Conservation (phyloP, 495 filamentous ascomycete genomes). For the Penicillium waksmanii region DNA sequence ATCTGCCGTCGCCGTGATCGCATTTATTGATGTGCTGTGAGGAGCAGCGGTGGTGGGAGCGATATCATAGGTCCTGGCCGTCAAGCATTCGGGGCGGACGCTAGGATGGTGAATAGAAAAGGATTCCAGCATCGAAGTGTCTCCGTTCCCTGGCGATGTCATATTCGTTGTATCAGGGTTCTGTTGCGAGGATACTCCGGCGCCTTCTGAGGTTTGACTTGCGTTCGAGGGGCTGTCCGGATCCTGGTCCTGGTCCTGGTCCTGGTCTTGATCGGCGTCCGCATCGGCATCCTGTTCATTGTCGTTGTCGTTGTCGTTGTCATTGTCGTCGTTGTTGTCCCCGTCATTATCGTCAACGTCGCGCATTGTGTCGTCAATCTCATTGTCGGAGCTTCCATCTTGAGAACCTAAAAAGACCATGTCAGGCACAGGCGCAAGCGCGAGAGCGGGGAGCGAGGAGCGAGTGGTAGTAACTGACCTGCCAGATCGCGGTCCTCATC, state of each 20-base stretch:
- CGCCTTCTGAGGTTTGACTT: conserved; percentile 50
- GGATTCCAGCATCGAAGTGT: conserved; percentile 36
- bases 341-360: conserved; percentile 62
- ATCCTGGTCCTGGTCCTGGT: conserved; percentile 20
- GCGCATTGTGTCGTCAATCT: conserved; percentile 69
- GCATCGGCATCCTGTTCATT: conserved; percentile 62
- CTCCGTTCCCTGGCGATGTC: conserved; percentile 35
- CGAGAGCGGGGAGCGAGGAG: not conserved
- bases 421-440: conserved; percentile 17
- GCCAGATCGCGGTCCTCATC: conserved; percentile 61
- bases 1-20: conserved; percentile 87
- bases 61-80: conserved; percentile 90
- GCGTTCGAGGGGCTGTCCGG: conserved; percentile 54
- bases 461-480: conserved; percentile 36
- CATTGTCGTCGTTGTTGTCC: conserved; percentile 68
- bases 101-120: conserved; percentile 58
- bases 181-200: conserved; percentile 41
- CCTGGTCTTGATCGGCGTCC: conserved; percentile 59
- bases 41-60: conserved; percentile 96
- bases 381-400: conserved; percentile 71
- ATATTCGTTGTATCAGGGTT: conserved; percentile 42
- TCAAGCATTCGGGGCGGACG: conserved; percentile 78
- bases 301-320: conserved; percentile 55
- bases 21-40: conserved; percentile 94
- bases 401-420: conserved; percentile 49